Evolutionary conservation across 257 asterid genomes (phyloP), one percentile per base, ranked within the genome.

Genomic region (Parsonsia alboflavescens): DNA sequence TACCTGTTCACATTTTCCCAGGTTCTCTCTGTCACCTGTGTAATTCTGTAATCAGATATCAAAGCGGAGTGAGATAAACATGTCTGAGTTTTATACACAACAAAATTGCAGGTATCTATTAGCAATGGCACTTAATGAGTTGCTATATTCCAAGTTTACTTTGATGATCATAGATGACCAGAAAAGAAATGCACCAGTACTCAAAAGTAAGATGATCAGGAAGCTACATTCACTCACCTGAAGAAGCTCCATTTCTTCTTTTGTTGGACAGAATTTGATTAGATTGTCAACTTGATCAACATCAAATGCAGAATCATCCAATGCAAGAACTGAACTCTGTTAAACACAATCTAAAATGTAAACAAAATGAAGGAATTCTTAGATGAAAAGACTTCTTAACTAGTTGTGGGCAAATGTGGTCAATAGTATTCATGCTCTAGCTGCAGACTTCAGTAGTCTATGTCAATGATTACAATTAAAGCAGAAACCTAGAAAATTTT

Each of bases 1-100:
- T 53, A 89, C 97, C 96, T 89, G 95, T 73, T 93, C 98, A 58
- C 98, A 93, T 81, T 85, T 93, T 80, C 98, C 98, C 44, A 93
- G 88, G 77, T 82, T 91, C 76, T 89, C 96, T 79, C 78, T 82
- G 84, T 89, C 96, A 42, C 90, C 95, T 2, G 80, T 86, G 85
- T 89, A 93, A 79, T 84, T 87, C 98, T 93, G 91, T 46, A 84
- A 83, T 76, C 68, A 59, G 74, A 73, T 72, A 76, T 58, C 78
- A 17, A 52, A 70, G 33, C 39, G 24, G 82, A 75, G 75, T 53
- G 53, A 81, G 80, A 73, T 71, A 50, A 49, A 56, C 33, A 52
- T 39, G 58, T 49, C 64, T 52, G 70, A 26, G 64, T 73, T 48
- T 54, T n/a, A 46, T 49, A 68, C n/a, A 61, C 56, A 30, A 61